Base-by-base conservation (phyloP, 2,329 filamentous ascomycete species). In the Helotiales sp. region DNA sequence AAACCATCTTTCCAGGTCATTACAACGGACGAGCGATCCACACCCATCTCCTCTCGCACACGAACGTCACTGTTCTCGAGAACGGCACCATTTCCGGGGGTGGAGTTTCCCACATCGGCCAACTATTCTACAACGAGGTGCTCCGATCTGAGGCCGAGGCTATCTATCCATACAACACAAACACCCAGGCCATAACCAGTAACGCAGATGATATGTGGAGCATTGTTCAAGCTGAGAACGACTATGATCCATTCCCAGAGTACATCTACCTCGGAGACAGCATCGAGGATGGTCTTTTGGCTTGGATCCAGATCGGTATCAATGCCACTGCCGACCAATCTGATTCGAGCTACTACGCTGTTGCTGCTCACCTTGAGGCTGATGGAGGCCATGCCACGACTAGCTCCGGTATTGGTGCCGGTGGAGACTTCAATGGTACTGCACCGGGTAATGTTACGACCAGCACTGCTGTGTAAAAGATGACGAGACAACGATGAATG, bases 101-200 rank as follows among this genome's bases (percentile, higher is more conserved):
- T 9, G 76, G 77, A 49, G 76, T 80, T 5, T 76, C 78, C 0
- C 81, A 85, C 69, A 77, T 84, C 30, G 82, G 82, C 5, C 82
- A 86, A 66, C 70, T 84, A 48, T 85, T 82, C 74, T 81, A 85
- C 55, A 83, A 88, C 65, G 77, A 83, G 60, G 73, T 75, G 55
- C 76, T 85, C 17, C 75, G 81, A 59, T 59, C 67, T 2, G 63
- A 72, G 19, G 79, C 83, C 48, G 79, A 82, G 54, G 69, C 68
- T 10, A 74, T 71, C 0, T 63, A 68, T 1, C 81, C 81, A 1
- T 79, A 79, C 63, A 69, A 63, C 15, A 69, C 67, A 38, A 79
- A 79, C 62, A 74, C 69, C 0, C 73, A 77, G 56, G 58, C 65
- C 0, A 19, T 77, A n/a, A 82, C 76, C 4, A 70, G 67, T 42